These are phyloP conservation scores for Bertia moriformis DNA, from an alignment of 2,329 filamentous ascomycete genomes.

Conservation along the genomic window DNA sequence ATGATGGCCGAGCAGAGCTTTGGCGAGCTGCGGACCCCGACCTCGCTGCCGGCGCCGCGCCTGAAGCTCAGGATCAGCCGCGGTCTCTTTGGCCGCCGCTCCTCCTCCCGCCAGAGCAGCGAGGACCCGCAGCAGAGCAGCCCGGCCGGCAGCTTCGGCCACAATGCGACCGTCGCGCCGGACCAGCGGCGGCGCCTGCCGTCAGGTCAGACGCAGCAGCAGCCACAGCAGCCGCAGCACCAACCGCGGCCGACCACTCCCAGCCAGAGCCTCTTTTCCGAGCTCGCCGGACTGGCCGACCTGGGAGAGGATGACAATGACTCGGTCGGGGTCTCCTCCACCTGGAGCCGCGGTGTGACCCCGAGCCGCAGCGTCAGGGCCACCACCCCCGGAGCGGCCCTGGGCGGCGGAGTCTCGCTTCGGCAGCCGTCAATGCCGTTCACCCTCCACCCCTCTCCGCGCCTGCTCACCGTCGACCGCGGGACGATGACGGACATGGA, in stretches of 20 bases:
- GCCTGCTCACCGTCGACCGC: background rate
- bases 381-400: too few species aligned
- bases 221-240: too few species aligned
- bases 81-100: too few species aligned
- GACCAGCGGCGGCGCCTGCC: too few species aligned
- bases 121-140: conserved; percentile 45
- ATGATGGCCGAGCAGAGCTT: conserved; percentile 27
- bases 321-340: background rate
- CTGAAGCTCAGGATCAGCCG: conserved; percentile 34
- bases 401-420: too few species aligned
- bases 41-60: conserved; percentile 49
- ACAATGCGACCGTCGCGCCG: too few species aligned
- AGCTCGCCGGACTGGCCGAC: conserved; percentile 57
- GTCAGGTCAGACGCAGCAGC: too few species aligned
- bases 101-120: conserved; percentile 46
- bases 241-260: too few species aligned
- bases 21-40: conserved; percentile 53
- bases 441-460: too few species aligned
- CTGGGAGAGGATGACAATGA: background rate
- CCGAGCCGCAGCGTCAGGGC: too few species aligned
- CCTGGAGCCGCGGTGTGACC: conserved; percentile 2
- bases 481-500: too few species aligned
- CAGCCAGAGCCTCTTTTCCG: conserved; percentile 82
- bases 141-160: conserved; percentile 31
- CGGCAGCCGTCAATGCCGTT: too few species aligned